Evolutionary conservation across 2,329 filamentous ascomycete genomes (phyloP).

Genomic region (Exophiala aquamarina): DNA sequence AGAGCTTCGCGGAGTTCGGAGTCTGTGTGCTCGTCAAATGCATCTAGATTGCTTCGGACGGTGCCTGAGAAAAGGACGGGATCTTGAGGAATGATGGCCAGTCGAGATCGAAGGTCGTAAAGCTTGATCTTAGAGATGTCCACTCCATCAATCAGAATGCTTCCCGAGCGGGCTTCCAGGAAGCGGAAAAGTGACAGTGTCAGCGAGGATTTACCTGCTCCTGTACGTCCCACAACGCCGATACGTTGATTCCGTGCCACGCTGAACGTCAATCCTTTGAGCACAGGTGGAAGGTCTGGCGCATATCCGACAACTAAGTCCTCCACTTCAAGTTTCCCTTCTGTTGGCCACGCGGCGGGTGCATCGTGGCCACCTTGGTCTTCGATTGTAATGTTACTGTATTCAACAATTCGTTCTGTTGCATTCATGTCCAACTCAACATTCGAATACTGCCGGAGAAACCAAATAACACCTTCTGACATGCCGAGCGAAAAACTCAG

Average conservation of each 20-base stretch:
- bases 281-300: conserved; percentile 66
- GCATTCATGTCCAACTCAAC: conserved; percentile 79
- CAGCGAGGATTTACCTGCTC: conserved; percentile 74
- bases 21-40: conserved; percentile 70
- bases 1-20: conserved; percentile 68
- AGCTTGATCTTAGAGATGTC: conserved; percentile 73
- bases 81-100: conserved; percentile 82
- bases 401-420: conserved; percentile 73
- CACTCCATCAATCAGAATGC: conserved; percentile 68
- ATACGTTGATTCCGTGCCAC: conserved; percentile 68
- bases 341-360: conserved; percentile 72
- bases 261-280: conserved; percentile 67
- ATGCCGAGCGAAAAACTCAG: conserved; percentile 73
- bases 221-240: conserved; percentile 76
- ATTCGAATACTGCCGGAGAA: conserved; percentile 66
- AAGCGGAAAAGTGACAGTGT: conserved; percentile 77
- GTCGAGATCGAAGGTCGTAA: conserved; percentile 67
- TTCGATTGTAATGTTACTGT: conserved; percentile 68
- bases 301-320: conserved; percentile 73
- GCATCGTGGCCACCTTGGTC: conserved; percentile 60
- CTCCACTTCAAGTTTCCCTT: conserved; percentile 71
- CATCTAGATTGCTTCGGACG: conserved; percentile 73
- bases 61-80: conserved; percentile 81
- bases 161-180: conserved; percentile 66
- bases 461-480: conserved; percentile 62